Percentiles rank a stretch among this genome's conserved stretches.
These are phyloP conservation scores for Talaromyces trachyspermus DNA, from an alignment of 495 filamentous ascomycete species.

Conservation along the genomic window DNA sequence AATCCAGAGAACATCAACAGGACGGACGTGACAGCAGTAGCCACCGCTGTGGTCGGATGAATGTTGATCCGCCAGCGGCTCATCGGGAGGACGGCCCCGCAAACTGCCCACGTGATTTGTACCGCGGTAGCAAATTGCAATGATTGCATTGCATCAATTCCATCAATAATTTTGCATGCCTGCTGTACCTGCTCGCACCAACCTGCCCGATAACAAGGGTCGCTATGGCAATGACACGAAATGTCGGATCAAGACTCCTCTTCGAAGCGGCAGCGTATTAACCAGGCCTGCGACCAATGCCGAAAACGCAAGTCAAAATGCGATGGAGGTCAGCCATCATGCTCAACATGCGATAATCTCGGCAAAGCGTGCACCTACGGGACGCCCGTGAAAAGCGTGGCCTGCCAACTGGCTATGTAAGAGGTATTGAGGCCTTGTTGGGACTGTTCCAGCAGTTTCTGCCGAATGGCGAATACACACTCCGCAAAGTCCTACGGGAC, in stretches of 20 bases:
- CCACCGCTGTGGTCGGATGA: too few relatives aligned
- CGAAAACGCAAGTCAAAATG: conserved; percentile 52
- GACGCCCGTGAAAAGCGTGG: conserved; percentile 54
- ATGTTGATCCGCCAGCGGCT: too few relatives aligned
- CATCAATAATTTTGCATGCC: too few relatives aligned
- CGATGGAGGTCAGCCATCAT: conserved; percentile 50
- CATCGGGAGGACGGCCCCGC: too few relatives aligned
- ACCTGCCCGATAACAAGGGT: too few relatives aligned
- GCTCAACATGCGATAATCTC: conserved; percentile 47
- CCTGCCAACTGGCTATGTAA: conserved; percentile 56
- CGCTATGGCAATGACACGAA: neutral
- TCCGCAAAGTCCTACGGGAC: conserved; percentile 29
- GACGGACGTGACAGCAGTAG: too few relatives aligned
- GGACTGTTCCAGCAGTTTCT: conserved; percentile 31
- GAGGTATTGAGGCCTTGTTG: conserved; percentile 47
- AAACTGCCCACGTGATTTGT: too few relatives aligned
- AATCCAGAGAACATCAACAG: too few relatives aligned
- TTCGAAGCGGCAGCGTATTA: conserved; percentile 44
- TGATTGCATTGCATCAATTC: too few relatives aligned
- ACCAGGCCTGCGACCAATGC: conserved; percentile 55
- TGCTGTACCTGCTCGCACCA: too few relatives aligned
- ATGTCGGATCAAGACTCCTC: conserved; percentile 3
- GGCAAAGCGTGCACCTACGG: conserved; percentile 50
- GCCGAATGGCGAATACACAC: conserved; percentile 21
- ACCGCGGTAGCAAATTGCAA: too few relatives aligned